Conservation (phyloP, 2,329 filamentous ascomycete genomes). For the Fusarium secorum region DNA sequence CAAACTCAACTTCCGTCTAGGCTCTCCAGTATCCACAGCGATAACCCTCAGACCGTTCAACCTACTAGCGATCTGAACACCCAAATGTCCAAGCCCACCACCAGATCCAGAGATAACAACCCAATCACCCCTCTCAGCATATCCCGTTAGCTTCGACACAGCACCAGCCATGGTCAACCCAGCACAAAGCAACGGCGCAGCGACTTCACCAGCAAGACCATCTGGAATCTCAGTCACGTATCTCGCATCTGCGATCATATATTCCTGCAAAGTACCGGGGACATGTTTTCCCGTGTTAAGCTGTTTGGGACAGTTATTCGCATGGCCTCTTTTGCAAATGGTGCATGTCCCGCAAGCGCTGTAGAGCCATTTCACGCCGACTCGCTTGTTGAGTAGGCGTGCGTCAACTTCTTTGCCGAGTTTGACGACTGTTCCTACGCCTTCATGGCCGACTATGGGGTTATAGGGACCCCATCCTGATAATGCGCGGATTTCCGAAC, state of each 20-base stretch:
- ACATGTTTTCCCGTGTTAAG: constrained; percentile 52
- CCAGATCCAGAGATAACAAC: constrained; percentile 45
- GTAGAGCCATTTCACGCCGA: constrained; percentile 56
- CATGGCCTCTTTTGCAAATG: constrained; percentile 45
- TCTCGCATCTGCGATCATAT: constrained; percentile 41
- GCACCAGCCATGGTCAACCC: constrained; percentile 47
- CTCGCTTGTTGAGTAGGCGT: constrained; percentile 45
- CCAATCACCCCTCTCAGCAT: constrained; percentile 37
- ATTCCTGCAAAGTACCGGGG: constrained; percentile 45
- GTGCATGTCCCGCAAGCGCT: constrained; percentile 51
- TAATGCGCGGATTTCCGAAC: constrained; percentile 44
- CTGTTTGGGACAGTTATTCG: constrained; percentile 52
- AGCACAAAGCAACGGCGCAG: constrained; percentile 45
- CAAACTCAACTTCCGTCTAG: constrained; percentile 33
- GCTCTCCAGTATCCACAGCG: constrained; percentile 41
- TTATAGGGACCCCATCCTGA: constrained; percentile 42
- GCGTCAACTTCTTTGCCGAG: constrained; percentile 41
- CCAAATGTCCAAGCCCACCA: constrained; percentile 46
- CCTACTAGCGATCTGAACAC: constrained; percentile 43
- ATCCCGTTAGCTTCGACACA: constrained; percentile 24
- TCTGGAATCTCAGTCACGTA: constrained; percentile 42
- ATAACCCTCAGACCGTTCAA: constrained; percentile 38
- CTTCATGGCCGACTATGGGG: constrained; percentile 44
- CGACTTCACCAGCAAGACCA: constrained; percentile 27
- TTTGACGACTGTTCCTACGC: constrained; percentile 42